Evolutionary conservation across 306 rosid genomes (phyloP).

Genomic region (Corylus avellana): DNA sequence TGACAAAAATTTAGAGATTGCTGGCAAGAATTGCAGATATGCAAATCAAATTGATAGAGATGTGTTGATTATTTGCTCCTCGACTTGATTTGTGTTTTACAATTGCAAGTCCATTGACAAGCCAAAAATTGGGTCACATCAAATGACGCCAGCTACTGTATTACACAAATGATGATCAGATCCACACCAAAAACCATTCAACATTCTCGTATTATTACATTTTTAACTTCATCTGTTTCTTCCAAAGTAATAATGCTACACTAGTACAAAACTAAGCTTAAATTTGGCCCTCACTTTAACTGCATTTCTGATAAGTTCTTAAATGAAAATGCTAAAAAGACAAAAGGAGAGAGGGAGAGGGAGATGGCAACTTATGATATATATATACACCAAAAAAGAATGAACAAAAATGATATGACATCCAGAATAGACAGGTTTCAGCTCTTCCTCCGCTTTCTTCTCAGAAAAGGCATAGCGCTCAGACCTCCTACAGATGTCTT

Average conservation of each 20-base stretch:
- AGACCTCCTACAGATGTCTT: constrained; percentile 38
- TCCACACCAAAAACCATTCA: too few relatives aligned
- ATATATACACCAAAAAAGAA: not conserved
- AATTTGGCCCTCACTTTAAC: not conserved
- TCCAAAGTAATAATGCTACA: not conserved
- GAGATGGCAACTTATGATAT: too few relatives aligned
- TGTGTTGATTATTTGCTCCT: too few relatives aligned
- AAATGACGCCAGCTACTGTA: not conserved
- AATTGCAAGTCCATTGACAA: not conserved
- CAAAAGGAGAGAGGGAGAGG: too few relatives aligned
- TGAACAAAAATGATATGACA: not conserved
- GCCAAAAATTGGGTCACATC: not conserved
- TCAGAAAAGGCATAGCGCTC: constrained; percentile 74
- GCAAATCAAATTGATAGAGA: too few relatives aligned
- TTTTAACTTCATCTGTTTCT: not conserved
- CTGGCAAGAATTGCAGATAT: too few relatives aligned
- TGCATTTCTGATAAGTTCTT: not conserved
- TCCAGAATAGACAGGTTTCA: constrained; percentile 20
- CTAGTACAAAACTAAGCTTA: not conserved
- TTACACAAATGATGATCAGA: too few relatives aligned
- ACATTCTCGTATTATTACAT: not conserved
- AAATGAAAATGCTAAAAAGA: not conserved
- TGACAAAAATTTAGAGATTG: too few relatives aligned
- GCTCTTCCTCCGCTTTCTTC: constrained; percentile 55
- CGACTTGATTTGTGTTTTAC: too few relatives aligned